Base-by-base conservation (phyloP, 805 yeast genomes). In the Metschnikowia vanudenii region DNA sequence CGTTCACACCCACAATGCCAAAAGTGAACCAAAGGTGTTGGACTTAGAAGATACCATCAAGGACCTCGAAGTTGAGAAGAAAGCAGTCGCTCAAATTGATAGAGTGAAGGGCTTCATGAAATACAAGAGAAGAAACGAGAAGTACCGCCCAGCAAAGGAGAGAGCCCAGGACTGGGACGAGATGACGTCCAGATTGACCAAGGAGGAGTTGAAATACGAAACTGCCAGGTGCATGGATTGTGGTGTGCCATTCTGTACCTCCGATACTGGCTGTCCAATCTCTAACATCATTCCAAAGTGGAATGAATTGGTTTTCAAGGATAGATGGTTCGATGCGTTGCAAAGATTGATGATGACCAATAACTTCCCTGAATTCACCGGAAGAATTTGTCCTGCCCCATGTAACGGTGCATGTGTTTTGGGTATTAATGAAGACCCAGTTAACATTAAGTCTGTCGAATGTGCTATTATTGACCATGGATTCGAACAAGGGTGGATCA, bases 171-270 rank as follows among this genome's bases (percentile, higher is more conserved):
- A 94, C 69, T 94, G 98, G 98, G 80, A 85, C 54, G 98, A 92
- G 71, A 78, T 92, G 65, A 82, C 95, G 11, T 71, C 81, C 12
- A 81, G 96, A 46, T 75, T 92, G 58, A 75, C 89, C 47, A 86
- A 88, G 69, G 90, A 86, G 43, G 98, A 94, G 56, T 84, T 92
- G 61, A 80, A 83, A 65, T 80, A 78, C 65, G 97, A 92, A 74
- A 88, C 98, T 48, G 97, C 98, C 13, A 82, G 99, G 69, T 92
- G 99, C 79, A 92, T 94, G 96, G 98, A 92, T 71, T 92, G 99
- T 77, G 99, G 99, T 76, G 95, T 94, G 59, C 99, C 99, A 49
- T 92, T 92, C 81, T 92, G 99, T 77, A 95, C 92, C 62, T 85
- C 96, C 39, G 98, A 92, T 68, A 87, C 96, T 37, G 99, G 99